Percentiles rank a stretch among this genome's conserved stretches.
Evolutionary conservation across 2,329 filamentous ascomycete genomes (phyloP).

Genomic region (Pseudocercospora ulei): DNA sequence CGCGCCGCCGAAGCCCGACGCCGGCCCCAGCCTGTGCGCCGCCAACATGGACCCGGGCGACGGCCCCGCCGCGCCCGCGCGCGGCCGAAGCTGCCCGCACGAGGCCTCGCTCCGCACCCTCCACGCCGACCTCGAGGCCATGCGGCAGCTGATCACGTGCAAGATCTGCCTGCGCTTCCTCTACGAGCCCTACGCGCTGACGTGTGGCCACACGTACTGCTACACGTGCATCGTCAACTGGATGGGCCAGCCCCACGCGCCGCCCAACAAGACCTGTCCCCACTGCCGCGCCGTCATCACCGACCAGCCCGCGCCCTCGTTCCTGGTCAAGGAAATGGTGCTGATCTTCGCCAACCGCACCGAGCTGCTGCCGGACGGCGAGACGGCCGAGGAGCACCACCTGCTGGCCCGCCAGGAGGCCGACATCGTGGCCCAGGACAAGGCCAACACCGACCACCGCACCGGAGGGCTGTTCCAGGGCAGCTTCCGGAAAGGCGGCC

Average conservation of each 20-base stretch:
- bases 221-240: conserved; percentile 45
- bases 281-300: conserved; percentile 55
- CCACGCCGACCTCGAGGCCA: conserved; percentile 49
- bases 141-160: conserved; percentile 54
- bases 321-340: conserved; percentile 56
- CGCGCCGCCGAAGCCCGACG: conserved; percentile 10
- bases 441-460: conserved; percentile 42
- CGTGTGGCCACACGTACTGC: conserved; percentile 63
- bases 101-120: conserved; percentile 25
- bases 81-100: conserved; percentile 20
- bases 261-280: conserved; percentile 54
- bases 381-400: conserved; percentile 53
- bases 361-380: conserved; percentile 53
- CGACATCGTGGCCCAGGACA: conserved; percentile 51
- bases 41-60: not conserved
- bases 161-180: conserved; percentile 59
- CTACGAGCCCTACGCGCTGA: conserved; percentile 59
- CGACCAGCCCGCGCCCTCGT: conserved; percentile 54
- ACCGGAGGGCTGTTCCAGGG: conserved; percentile 56
- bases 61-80: not conserved
- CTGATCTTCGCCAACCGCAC: conserved; percentile 51
- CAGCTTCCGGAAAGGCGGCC: conserved; percentile 41
- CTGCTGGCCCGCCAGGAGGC: conserved; percentile 52
- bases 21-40: conserved; percentile 7
- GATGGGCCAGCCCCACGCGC: conserved; percentile 47